Percentiles rank a stretch among this genome's conserved stretches.
These are phyloP conservation scores for Termitomyces sp. DNA, from an alignment of 768 basidiomycete species.

Conservation along the genomic window DNA sequence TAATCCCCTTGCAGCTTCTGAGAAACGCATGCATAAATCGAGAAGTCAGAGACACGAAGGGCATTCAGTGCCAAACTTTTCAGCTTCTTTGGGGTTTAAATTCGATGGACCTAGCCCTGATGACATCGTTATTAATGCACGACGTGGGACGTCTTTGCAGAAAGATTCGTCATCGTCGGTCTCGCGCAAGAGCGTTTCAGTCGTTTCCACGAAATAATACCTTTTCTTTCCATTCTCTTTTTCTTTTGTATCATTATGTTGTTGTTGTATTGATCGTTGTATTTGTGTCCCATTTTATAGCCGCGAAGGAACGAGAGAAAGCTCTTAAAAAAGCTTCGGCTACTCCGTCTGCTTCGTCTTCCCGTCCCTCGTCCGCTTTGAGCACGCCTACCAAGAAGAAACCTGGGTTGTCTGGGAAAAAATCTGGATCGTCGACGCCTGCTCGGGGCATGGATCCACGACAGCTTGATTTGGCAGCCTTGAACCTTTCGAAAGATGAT, in stretches of 20 bases:
- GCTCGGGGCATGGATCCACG: conserved; percentile 47
- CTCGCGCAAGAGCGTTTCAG: conserved; percentile 20
- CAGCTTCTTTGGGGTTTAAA: conserved; percentile 43
- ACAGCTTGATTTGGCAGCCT: conserved; percentile 67
- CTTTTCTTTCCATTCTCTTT: conserved; percentile 14
- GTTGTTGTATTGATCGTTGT: conserved; percentile 32
- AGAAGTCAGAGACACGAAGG: conserved; percentile 21
- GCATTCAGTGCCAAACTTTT: conserved; percentile 31
- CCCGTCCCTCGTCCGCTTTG: conserved; percentile 42
- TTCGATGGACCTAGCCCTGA: conserved; percentile 91
- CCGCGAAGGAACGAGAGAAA: conserved; percentile 78
- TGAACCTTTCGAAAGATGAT: conserved; percentile 59
- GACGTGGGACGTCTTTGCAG: conserved; percentile 66
- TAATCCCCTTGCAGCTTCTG: too few relatives aligned
- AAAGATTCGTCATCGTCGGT: conserved; percentile 18
- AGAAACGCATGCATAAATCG: conserved; percentile 21
- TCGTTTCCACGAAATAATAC: conserved; percentile 17
- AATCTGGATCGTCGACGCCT: conserved; percentile 42
- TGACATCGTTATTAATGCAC: conserved; percentile 79
- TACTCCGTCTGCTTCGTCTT: conserved; percentile 38
- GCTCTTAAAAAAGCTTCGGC: conserved; percentile 48
- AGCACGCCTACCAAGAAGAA: conserved; percentile 43
- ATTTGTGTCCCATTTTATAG: conserved; percentile 49
- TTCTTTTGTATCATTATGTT: conserved; percentile 20
- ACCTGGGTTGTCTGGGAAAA: conserved; percentile 29